A percentile compares a stretch with the other conserved stretches of the same genome.
Conservation (phyloP, 768 basidiomycete species). For the Tricholoma hemisulphureum region DNA sequence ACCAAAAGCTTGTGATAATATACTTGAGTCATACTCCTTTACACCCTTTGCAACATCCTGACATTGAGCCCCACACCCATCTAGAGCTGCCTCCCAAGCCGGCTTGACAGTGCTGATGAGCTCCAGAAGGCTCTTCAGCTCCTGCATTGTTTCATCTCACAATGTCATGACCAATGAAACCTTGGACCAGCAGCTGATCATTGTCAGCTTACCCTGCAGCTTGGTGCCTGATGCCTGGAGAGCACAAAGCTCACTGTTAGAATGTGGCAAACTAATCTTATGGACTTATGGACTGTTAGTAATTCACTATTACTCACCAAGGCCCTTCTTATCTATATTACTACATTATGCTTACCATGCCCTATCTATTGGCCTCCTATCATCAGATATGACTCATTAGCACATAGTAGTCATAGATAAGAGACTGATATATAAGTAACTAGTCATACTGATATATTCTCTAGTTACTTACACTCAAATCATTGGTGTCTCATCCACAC, state of each 20-base stretch:
- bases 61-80: neutral
- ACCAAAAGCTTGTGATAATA: neutral
- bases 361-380: no score
- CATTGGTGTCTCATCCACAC: no score
- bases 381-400: no score
- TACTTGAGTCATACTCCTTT: neutral
- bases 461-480: no score
- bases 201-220: neutral
- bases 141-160: slow-evolving; percentile 1
- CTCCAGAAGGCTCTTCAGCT: neutral
- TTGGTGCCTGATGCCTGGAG: neutral
- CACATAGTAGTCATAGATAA: no score
- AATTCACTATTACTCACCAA: no score
- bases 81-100: neutral
- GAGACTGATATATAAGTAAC: no score
- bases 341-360: no score
- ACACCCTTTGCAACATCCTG: neutral
- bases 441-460: no score
- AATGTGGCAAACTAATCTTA: no score
- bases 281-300: no score
- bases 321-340: no score
- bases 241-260: neutral
- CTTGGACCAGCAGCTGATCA: neutral
- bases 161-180: neutral
- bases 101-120: neutral